phyloP scores from a whole-genome alignment of 192 early-diverging fungal genomes.

The Paraglomus occultum region DNA sequence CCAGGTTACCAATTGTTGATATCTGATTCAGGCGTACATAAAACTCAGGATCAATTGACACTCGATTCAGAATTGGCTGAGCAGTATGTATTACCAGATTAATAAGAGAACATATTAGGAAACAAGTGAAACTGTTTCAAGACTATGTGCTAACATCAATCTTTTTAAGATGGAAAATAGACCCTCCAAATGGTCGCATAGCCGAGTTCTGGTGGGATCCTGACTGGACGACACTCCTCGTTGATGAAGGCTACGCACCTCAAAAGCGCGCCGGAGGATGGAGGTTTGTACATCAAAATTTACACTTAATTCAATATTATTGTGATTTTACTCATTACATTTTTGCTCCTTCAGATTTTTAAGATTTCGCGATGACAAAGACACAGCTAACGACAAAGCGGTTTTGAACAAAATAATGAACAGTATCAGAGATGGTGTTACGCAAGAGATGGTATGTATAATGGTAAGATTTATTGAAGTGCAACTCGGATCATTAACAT shows the following conservation, averaged over 20 bases:
- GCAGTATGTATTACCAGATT: slow-evolving; percentile 32
- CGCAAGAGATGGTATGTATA: slow-evolving; percentile 35
- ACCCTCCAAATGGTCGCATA: slow-evolving; percentile 39
- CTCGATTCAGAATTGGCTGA: slow-evolving; percentile 32
- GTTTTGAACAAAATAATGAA: slow-evolving; percentile 42
- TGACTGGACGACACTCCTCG: slow-evolving; percentile 36
- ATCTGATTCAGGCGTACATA: slow-evolving; percentile 36
- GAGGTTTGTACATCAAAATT: slow-evolving; percentile 34
- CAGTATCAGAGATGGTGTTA: slow-evolving; percentile 50
- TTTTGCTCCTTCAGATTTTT: slow-evolving; percentile 36
- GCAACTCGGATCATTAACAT: not conserved
- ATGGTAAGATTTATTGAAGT: not conserved
- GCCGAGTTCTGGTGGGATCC: slow-evolving; percentile 45
- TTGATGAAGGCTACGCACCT: slow-evolving; percentile 45
- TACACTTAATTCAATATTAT: not conserved
- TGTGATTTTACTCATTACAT: not conserved
- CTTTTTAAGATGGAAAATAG: slow-evolving; percentile 39
- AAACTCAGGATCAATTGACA: slow-evolving; percentile 44
- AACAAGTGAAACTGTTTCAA: not conserved
- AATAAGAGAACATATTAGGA: not conserved
- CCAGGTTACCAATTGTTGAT: slow-evolving; percentile 39
- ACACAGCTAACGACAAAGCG: slow-evolving; percentile 47
- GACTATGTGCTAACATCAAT: not conserved
- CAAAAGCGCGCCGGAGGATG: slow-evolving; percentile 39
- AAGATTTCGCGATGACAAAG: slow-evolving; percentile 58